Base-by-base conservation (phyloP, 257 asterid species). In the Lycium barbarum region DNA sequence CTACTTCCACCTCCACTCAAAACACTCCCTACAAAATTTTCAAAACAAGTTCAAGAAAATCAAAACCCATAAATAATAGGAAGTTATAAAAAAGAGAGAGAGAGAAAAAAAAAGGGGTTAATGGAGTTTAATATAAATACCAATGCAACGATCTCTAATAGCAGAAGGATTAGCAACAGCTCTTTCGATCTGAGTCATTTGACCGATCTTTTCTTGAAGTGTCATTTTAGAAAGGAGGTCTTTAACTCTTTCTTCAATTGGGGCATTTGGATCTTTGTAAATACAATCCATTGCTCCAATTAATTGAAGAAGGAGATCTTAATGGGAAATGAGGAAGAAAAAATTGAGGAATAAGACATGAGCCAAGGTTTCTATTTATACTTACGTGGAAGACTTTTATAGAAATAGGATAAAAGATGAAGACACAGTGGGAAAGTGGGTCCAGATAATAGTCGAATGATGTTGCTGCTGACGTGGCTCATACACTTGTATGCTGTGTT, bases 1-100 rank as follows among this genome's bases (percentile, higher is more conserved):
- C 84, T 90, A 88, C 98, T 95, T 35, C 98, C 98, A 65, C 98
- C 98, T 45, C 98, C 98, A 84, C 98, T 95, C 88, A 95, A 68
- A 43, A 95, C 91, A 88, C 98, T 95, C 72, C 98, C 98, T 94
- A 87, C 87, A 84, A 79, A 83, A 14, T 35, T 63, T 74, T 22
- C 43, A 35, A 84, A 65, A 61, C 76, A 57, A 66, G 57, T 17
- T 9, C 13, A 55, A 12, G 6, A 45, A n/a, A 49, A 6, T 15
- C 15, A 22, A 55, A 55, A 55, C 62, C 55, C n/a, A 14, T 55
- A 13, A 63, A 63, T 15, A 79, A 26, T 61, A 40, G 1, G 11
- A 18, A 4, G 1, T 26, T 0, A 7, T 9, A 40, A 11, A 38
- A 8, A 15, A 74, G 10, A 55, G 14, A 78, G 15, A 7, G 62